Evolutionary conservation across 2,329 filamentous ascomycete species (phyloP).

Genomic region (Aspergillus latus): DNA sequence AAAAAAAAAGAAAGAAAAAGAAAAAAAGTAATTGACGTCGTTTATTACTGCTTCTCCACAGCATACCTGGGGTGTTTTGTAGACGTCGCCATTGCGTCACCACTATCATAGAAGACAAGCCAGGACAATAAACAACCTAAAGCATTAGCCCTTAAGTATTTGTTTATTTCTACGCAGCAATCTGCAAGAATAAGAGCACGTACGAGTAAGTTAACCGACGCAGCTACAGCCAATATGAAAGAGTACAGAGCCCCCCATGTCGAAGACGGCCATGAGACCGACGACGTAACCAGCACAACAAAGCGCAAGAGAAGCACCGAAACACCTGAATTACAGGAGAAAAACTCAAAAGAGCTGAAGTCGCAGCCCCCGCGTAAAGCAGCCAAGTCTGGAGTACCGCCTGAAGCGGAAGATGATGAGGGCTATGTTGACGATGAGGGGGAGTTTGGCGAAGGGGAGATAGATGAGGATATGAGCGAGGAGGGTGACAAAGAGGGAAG

Average conservation of each 20-base stretch:
- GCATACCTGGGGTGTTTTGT: not conserved
- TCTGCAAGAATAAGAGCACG: no score
- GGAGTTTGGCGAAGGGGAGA: conserved; percentile 4
- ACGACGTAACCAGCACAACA: conserved; percentile 11
- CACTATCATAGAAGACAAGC: not conserved
- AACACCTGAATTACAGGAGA: not conserved
- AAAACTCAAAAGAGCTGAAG: conserved; percentile 7
- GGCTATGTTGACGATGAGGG: conserved; percentile 7
- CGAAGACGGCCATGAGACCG: conserved; percentile 22
- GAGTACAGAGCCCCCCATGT: conserved; percentile 24
- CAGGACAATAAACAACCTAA: not conserved
- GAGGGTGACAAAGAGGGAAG: not conserved
- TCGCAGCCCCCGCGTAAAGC: conserved; percentile 21
- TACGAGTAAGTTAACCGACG: no score
- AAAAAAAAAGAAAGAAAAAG: no score
- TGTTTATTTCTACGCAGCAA: no score
- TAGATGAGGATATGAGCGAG: conserved; percentile 8
- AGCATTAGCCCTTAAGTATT: no score
- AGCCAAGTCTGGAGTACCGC: conserved; percentile 5
- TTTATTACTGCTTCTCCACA: not conserved
- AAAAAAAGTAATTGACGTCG: not conserved
- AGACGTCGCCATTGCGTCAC: conserved; percentile 13
- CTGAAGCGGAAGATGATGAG: not conserved
- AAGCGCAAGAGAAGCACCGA: conserved; percentile 23
- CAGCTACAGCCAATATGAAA: not conserved